phyloP scores from a whole-genome alignment of 371 early-diverging fungal species.

The Actinomucor elegans region DNA sequence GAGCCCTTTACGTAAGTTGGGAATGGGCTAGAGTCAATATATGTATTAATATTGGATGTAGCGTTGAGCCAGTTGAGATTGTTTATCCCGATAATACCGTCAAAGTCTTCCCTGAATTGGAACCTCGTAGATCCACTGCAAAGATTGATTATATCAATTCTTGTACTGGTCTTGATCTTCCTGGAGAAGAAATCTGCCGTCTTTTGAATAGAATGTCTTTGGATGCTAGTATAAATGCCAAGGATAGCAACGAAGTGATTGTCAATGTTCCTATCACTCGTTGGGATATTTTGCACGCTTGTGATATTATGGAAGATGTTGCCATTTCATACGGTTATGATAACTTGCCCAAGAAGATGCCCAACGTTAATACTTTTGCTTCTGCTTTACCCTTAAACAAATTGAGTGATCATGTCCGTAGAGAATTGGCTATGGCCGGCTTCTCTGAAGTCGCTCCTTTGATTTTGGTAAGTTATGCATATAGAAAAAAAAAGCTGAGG shows the following conservation, averaged over 20 bases:
- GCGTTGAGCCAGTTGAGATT: constrained; percentile 91
- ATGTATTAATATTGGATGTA: no score
- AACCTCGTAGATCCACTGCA: constrained; percentile 69
- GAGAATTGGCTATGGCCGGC: constrained; percentile 91
- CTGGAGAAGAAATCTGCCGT: constrained; percentile 73
- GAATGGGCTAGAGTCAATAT: no score
- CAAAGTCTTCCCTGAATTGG: constrained; percentile 74
- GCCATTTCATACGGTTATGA: constrained; percentile 99
- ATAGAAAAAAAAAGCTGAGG: no score
- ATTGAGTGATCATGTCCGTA: constrained; percentile 86
- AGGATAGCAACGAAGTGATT: constrained; percentile 63
- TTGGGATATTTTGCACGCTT: constrained; percentile 96
- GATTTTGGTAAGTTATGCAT: constrained; percentile 69
- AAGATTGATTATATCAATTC: constrained; percentile 86
- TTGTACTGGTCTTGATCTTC: constrained; percentile 75
- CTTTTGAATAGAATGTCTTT: constrained; percentile 89
- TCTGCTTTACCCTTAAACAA: constrained; percentile 94
- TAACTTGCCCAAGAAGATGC: constrained; percentile 85
- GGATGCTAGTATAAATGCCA: constrained; percentile 59
- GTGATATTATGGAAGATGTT: constrained; percentile 99
- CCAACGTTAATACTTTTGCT: constrained; percentile 85
- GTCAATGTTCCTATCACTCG: constrained; percentile 93
- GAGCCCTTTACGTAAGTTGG: constrained; percentile 83
- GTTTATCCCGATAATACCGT: constrained; percentile 81
- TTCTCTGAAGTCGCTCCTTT: constrained; percentile 97